Percentiles rank a stretch among this genome's conserved stretches.
phyloP scores from a whole-genome alignment of 164 flowering plant genomes.

The Malania oleifera region DNA sequence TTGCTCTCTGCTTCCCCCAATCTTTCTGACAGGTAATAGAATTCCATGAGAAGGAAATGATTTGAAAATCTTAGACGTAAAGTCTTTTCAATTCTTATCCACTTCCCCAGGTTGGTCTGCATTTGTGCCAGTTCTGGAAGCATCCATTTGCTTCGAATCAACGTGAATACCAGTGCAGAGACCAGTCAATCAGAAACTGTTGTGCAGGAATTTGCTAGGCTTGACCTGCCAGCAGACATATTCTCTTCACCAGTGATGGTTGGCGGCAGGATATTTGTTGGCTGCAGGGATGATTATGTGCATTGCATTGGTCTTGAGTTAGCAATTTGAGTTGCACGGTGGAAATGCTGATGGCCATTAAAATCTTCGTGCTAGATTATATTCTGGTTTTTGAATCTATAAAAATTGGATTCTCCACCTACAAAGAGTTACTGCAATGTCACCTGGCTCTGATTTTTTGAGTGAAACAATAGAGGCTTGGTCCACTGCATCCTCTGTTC shows the following conservation, averaged over 20 bases:
- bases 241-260: constrained; percentile 92
- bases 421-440: too few relatives aligned
- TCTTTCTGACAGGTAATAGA: constrained; percentile 49
- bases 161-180: constrained; percentile 14
- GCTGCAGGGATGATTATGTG: constrained; percentile 82
- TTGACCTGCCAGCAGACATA: constrained; percentile 59
- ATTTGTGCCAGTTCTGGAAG: constrained; percentile 77
- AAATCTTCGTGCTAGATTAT: neutral
- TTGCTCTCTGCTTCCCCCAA: constrained; percentile 32
- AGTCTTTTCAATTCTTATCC: too few relatives aligned
- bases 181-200: constrained; percentile 12
- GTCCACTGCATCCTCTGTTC: too few relatives aligned
- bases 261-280: constrained; percentile 78
- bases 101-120: constrained; percentile 58
- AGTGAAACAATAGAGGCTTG: too few relatives aligned
- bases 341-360: too few relatives aligned
- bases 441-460: too few relatives aligned
- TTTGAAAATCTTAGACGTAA: neutral
- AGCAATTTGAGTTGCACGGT: neutral
- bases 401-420: too few relatives aligned
- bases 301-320: constrained; percentile 42
- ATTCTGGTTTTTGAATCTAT: too few relatives aligned
- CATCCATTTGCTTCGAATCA: constrained; percentile 42
- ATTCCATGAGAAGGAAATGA: neutral
- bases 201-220: constrained; percentile 55